Evolutionary conservation across 176 grass and related monocot genomes (phyloP).

Genomic region (barley (Hordeum vulgare)): DNA sequence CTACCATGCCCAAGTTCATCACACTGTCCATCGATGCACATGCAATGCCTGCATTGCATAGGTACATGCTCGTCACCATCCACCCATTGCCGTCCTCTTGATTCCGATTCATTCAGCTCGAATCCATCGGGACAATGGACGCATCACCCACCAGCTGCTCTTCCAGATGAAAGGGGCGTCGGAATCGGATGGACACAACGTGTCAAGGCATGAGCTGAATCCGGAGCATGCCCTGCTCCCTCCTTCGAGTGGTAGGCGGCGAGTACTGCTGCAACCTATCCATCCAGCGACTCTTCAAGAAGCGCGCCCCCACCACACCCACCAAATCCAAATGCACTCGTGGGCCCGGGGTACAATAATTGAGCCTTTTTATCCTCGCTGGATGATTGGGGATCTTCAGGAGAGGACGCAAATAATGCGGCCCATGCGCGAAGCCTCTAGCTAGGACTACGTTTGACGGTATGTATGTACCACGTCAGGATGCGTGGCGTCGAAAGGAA

Average conservation of each 20-base stretch:
- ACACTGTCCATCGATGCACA: neutral
- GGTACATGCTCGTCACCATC: neutral
- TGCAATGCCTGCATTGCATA: too few relatives aligned
- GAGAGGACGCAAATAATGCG: neutral
- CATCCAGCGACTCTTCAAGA: neutral
- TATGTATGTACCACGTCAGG: too few relatives aligned
- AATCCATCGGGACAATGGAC: neutral
- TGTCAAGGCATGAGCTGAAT: neutral
- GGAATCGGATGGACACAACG: neutral
- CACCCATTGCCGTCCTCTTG: neutral
- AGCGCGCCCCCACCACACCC: neutral
- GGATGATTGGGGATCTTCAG: neutral
- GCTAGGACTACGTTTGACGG: neutral
- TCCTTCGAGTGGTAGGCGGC: neutral
- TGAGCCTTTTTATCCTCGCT: neutral
- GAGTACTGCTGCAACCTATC: neutral
- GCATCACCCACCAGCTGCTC: neutral
- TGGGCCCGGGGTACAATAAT: constrained; percentile 3
- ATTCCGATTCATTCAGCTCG: neutral
- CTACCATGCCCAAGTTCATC: neutral
- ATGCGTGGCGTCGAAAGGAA: too few relatives aligned
- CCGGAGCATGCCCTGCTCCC: neutral
- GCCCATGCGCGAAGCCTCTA: neutral
- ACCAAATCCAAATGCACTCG: neutral
- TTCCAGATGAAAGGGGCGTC: neutral